These are phyloP conservation scores for Hericium rajendrae DNA, from an alignment of 768 basidiomycete genomes.

Conservation along the genomic window DNA sequence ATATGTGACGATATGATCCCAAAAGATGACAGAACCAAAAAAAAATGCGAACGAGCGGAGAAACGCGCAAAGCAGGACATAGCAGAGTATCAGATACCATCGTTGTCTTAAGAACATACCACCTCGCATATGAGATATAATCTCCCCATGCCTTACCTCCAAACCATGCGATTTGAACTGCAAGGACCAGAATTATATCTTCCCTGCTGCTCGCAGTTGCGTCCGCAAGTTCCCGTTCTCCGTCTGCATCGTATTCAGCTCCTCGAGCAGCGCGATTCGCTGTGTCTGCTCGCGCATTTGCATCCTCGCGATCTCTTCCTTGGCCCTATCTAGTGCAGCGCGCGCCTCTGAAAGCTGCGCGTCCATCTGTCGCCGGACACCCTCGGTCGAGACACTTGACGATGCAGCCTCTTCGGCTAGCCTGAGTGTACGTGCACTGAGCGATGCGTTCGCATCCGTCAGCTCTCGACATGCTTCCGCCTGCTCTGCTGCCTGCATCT, in stretches of 20 bases:
- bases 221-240: constrained; percentile 65
- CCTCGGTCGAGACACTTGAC: constrained; percentile 42
- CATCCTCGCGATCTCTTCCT: constrained; percentile 62
- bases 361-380: constrained; percentile 53
- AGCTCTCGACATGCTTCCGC: constrained; percentile 67
- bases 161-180: background rate
- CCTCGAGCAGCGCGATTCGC: constrained; percentile 77
- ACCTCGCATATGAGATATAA: background rate
- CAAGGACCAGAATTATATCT: constrained; percentile 25
- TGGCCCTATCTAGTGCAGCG: constrained; percentile 34
- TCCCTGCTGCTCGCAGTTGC: constrained; percentile 51
- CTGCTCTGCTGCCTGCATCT: constrained; percentile 58
- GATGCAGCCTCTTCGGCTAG: constrained; percentile 59
- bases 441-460: constrained; percentile 65
- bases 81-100: background rate
- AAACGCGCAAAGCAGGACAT: background rate
- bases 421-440: constrained; percentile 62
- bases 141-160: background rate
- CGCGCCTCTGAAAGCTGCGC: constrained; percentile 43
- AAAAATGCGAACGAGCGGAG: background rate
- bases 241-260: constrained; percentile 74
- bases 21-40: background rate
- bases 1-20: background rate
- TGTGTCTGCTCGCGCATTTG: constrained; percentile 68
- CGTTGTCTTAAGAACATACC: background rate